Base-by-base conservation (phyloP, 1,284 basidiomycete genomes). In the Thecaphora thlaspeos region DNA sequence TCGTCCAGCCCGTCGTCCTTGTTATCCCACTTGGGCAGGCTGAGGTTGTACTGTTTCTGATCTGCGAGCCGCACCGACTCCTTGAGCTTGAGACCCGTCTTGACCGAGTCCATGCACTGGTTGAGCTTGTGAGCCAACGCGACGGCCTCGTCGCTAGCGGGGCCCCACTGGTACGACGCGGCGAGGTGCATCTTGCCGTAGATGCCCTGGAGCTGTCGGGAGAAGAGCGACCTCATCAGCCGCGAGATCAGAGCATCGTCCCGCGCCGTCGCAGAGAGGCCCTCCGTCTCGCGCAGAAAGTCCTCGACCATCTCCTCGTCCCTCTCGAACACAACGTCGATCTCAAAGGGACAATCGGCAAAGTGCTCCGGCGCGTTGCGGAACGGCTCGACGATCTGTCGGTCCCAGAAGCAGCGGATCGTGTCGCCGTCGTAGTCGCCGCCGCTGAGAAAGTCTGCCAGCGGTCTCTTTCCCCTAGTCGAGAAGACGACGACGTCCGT, bases 351-450 rank as follows among this genome's bases (percentile, higher is more conserved):
- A 9, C 61, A 53, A 8, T 66, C 51, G 40, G 69, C 68, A 32
- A 56, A 69, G 2, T 42, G 14, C n/a, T 67, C 51, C 9, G 61
- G 49, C 3, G 66, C 53, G n/a, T 60, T 51, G 10, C 46, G 17
- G 18, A 74, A 77, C 0, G 51, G 37, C 1, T 43, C 21, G 18
- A 71, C 64, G 43, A 76, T 38, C 17, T 30, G 14, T 1, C 60
- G 62, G 19, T 70, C 62, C 44, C 58, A 71, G 26, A 70, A 68
- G 12, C 71, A 49, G 2, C 68, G 46, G n/a, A 73, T 57, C 34
- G 55, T 50, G 48, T 75, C 74, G 26, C 72, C 71, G 38, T 71
- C 71, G 59, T 73, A 69, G 43, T 76, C 73, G 2, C 73, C 74
- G 3, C 74, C 72, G 2, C 66, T 68, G 0, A 77, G 49, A 17